A percentile compares a stretch with the other conserved stretches of the same genome.
phyloP scores from a whole-genome alignment of 129 eudicot genomes.

The Centaurea solstitialis region DNA sequence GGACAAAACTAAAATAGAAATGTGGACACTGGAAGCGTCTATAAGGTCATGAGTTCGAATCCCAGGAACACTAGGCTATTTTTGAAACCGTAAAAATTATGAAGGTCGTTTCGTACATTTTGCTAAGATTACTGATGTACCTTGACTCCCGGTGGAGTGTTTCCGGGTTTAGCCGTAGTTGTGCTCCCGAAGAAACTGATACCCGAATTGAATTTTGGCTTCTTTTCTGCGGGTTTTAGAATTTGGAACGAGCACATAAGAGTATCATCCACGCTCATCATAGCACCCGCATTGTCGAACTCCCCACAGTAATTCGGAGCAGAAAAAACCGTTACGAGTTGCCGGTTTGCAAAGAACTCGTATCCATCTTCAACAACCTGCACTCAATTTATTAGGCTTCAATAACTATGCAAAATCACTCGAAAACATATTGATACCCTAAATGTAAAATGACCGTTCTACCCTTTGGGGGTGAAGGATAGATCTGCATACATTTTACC shows the following conservation, averaged over 20 bases:
- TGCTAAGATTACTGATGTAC: conserved; percentile 13
- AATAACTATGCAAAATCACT: background rate
- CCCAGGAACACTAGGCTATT: background rate
- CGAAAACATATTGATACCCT: background rate
- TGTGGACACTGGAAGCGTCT: background rate
- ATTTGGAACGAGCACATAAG: conserved; percentile 66
- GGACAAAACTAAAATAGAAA: no score
- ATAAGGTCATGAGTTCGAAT: background rate
- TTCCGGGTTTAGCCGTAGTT: conserved; percentile 53
- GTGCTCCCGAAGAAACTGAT: conserved; percentile 42
- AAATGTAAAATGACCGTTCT: no score
- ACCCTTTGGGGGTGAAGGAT: no score
- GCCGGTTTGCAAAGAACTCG: conserved; percentile 52
- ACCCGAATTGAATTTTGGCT: conserved; percentile 44
- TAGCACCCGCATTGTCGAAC: conserved; percentile 53
- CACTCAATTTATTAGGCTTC: background rate
- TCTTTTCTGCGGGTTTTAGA: conserved; percentile 57
- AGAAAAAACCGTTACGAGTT: conserved; percentile 48
- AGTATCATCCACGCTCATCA: conserved; percentile 66
- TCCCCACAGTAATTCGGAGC: conserved; percentile 58
- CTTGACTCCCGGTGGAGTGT: conserved; percentile 32
- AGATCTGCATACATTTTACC: no score
- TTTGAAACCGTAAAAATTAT: no score
- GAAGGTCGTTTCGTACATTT: conserved; percentile 5
- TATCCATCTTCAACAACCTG: conserved; percentile 61